These are phyloP conservation scores for Tricholoma sp. DNA, from an alignment of 768 basidiomycete genomes.

Conservation along the genomic window DNA sequence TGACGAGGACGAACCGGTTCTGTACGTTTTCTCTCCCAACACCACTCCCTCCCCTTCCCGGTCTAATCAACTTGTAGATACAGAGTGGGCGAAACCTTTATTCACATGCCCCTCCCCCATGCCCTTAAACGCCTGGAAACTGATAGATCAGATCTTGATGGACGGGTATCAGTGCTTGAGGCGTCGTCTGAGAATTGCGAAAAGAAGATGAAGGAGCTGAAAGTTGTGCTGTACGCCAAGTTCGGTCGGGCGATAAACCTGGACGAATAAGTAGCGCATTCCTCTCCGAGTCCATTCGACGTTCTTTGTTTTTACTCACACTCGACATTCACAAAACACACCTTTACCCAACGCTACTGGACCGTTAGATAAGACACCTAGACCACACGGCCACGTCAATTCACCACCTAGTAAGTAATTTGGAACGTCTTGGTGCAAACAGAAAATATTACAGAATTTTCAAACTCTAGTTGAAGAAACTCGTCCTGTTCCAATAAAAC, in stretches of 20 bases:
- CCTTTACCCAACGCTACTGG: too few relatives aligned
- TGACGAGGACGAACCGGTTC: slow-evolving; percentile 75
- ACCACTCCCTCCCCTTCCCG: not conserved
- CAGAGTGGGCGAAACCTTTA: slow-evolving; percentile 84
- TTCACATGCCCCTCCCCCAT: slow-evolving; percentile 65
- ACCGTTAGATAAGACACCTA: too few relatives aligned
- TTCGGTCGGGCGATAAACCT: slow-evolving; percentile 93
- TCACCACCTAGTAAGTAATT: too few relatives aligned
- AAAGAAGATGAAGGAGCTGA: slow-evolving; percentile 73
- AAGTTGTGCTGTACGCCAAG: slow-evolving; percentile 78
- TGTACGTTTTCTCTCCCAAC: slow-evolving; percentile 42
- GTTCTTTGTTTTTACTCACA: not conserved
- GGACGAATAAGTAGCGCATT: slow-evolving; percentile 50
- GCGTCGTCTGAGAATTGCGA: slow-evolving; percentile 60
- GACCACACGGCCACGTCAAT: too few relatives aligned
- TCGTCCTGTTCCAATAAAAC: too few relatives aligned
- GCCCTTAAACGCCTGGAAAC: slow-evolving; percentile 70
- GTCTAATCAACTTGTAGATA: slow-evolving; percentile 50
- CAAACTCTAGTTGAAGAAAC: too few relatives aligned
- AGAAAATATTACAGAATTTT: too few relatives aligned
- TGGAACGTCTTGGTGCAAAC: too few relatives aligned
- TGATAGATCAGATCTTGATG: slow-evolving; percentile 57
- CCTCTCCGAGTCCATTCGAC: not conserved
- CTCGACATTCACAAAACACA: not conserved
- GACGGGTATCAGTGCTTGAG: slow-evolving; percentile 47